Percentiles rank a stretch among this genome's conserved stretches.
phyloP scores from a whole-genome alignment of 1,284 basidiomycete genomes.

The Cyathus olla region DNA sequence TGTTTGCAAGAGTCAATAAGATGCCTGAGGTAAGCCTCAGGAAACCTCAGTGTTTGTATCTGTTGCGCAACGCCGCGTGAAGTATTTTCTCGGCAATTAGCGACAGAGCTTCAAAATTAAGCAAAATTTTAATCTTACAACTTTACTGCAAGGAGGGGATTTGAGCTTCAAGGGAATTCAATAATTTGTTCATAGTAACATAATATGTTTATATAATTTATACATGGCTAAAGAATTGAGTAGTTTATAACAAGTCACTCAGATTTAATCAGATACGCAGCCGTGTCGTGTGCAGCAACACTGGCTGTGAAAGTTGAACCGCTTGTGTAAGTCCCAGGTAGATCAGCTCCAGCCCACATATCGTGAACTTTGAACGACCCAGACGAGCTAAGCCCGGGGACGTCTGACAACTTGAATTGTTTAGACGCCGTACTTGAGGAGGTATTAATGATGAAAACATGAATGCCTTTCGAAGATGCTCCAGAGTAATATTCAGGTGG shows the following conservation, averaged over 20 bases:
- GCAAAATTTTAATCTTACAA: too few species aligned
- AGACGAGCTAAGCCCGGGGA: constrained; percentile 52
- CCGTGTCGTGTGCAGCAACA: constrained; percentile 63
- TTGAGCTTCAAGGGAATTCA: too few species aligned
- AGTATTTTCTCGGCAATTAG: too few species aligned
- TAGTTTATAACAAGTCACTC: constrained; percentile 2
- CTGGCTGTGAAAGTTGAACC: constrained; percentile 48
- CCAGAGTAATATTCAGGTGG: constrained; percentile 65
- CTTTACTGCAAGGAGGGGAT: too few species aligned
- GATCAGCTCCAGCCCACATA: constrained; percentile 62
- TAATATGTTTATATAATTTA: too few species aligned
- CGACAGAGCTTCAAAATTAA: too few species aligned
- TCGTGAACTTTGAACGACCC: constrained; percentile 59
- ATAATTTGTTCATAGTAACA: too few species aligned
- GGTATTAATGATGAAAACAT: constrained; percentile 67
- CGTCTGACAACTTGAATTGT: constrained; percentile 55
- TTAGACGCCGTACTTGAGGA: constrained; percentile 50
- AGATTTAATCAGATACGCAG: constrained; percentile 53
- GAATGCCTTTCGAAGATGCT: constrained; percentile 57
- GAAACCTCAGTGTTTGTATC: too few species aligned
- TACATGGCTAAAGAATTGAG: too few species aligned
- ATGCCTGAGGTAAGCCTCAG: too few species aligned
- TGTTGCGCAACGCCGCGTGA: too few species aligned
- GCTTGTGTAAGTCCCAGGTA: constrained; percentile 52
- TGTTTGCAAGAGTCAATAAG: too few species aligned